A percentile compares a stretch with the other conserved stretches of the same genome.
Conservation (phyloP, 768 basidiomycete species). For the Auriculariales sp. region DNA sequence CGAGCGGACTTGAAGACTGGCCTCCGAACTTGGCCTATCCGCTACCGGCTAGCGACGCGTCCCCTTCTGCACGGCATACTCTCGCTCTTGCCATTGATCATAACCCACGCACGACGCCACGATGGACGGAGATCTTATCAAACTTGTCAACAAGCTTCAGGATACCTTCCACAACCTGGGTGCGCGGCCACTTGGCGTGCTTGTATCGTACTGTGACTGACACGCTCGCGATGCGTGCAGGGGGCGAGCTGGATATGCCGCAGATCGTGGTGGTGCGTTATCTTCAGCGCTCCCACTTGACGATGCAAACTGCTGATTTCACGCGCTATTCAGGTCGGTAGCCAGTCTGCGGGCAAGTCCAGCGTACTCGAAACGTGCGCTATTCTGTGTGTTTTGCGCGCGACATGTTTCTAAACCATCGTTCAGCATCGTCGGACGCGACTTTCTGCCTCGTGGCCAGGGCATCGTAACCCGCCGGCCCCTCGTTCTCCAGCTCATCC, state of each 20-base stretch:
- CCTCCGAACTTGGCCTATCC: no score
- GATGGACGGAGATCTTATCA: slow-evolving; percentile 93
- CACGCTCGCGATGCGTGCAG: slow-evolving; percentile 21
- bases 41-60: no score
- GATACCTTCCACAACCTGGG: slow-evolving; percentile 83
- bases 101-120: slow-evolving; percentile 3
- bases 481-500: slow-evolving; percentile 88
- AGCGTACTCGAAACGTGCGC: slow-evolving; percentile 90
- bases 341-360: slow-evolving; percentile 93
- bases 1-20: no score
- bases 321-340: slow-evolving; percentile 67
- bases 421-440: slow-evolving; percentile 79
- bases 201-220: not conserved
- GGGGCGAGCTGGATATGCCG: slow-evolving; percentile 86
- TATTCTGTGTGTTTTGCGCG: slow-evolving; percentile 3
- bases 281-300: not conserved
- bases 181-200: slow-evolving; percentile 26
- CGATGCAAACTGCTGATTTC: slow-evolving; percentile 1
- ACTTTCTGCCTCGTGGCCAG: slow-evolving; percentile 75
- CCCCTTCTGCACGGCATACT: not conserved
- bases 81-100: not conserved
- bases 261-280: slow-evolving; percentile 72
- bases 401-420: not conserved
- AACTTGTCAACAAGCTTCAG: slow-evolving; percentile 89
- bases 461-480: slow-evolving; percentile 96